phyloP scores from a whole-genome alignment of 1,139 yeast genomes.

The Magnusiomyces tetraspermus region DNA sequence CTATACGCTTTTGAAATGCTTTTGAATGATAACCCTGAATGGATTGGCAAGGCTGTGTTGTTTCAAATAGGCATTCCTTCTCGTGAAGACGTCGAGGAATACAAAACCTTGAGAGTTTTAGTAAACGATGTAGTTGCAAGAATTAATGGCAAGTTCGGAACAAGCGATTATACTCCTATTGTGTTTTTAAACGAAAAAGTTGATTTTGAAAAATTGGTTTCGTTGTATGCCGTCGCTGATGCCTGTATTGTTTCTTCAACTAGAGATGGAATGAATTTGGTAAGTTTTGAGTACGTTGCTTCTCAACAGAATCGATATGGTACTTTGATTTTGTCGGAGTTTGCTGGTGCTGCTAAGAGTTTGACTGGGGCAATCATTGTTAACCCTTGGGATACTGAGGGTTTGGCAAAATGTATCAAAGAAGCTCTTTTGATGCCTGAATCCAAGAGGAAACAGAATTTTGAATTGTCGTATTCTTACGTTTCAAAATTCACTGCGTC shows the following conservation, averaged over 20 bases:
- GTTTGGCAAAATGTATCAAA: slow-evolving; percentile 71
- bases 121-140: slow-evolving; percentile 95
- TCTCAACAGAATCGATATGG: slow-evolving; percentile 88
- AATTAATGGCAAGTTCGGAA: slow-evolving; percentile 92
- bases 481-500: slow-evolving; percentile 89
- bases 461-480: slow-evolving; percentile 72
- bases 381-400: slow-evolving; percentile 98
- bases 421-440: slow-evolving; percentile 80
- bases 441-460: slow-evolving; percentile 69
- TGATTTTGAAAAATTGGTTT: slow-evolving; percentile 81
- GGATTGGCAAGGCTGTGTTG: slow-evolving; percentile 93
- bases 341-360: slow-evolving; percentile 99
- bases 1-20: slow-evolving; percentile 92
- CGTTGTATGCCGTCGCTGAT: slow-evolving; percentile 77
- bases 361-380: slow-evolving; percentile 88
- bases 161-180: slow-evolving; percentile 94
- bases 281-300: slow-evolving; percentile 91
- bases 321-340: slow-evolving; percentile 76
- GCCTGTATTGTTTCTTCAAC: slow-evolving; percentile 91
- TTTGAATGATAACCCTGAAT: slow-evolving; percentile 86
- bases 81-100: slow-evolving; percentile 96
- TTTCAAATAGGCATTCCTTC: slow-evolving; percentile 98
- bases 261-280: slow-evolving; percentile 97
- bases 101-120: slow-evolving; percentile 84
- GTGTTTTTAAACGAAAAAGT: slow-evolving; percentile 92